phyloP scores from a whole-genome alignment of 768 basidiomycete species.

The Suillus ampliporus region DNA sequence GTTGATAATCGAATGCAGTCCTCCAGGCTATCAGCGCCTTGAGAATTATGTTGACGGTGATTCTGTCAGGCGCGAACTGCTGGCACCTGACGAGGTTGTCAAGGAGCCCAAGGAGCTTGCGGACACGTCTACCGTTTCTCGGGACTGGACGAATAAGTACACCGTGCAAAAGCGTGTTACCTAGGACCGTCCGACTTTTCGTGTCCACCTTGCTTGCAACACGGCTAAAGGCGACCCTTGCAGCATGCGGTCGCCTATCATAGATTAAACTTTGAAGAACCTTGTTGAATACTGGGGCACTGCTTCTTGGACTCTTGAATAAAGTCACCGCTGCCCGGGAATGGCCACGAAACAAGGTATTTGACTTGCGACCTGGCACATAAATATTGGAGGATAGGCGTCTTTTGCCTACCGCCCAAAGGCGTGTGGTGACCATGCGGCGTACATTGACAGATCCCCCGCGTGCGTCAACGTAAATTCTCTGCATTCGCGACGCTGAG shows the following conservation, averaged over 20 bases:
- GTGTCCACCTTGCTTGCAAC: slow-evolving; percentile 35
- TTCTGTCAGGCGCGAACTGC: slow-evolving; percentile 64
- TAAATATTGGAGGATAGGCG: not conserved
- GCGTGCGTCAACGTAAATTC: not conserved
- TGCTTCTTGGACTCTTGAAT: slow-evolving; percentile 16
- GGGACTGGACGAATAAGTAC: slow-evolving; percentile 37
- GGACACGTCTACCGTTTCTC: slow-evolving; percentile 52
- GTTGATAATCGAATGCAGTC: slow-evolving; percentile 44
- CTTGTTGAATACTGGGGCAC: slow-evolving; percentile 26
- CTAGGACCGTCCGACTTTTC: slow-evolving; percentile 47
- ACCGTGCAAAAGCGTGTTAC: slow-evolving; percentile 63
- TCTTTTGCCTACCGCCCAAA: not conserved
- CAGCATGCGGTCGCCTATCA: slow-evolving; percentile 49
- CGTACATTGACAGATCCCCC: not conserved
- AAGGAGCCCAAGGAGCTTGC: slow-evolving; percentile 46
- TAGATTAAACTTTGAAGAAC: slow-evolving; percentile 39
- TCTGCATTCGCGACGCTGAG: slow-evolving; percentile 19
- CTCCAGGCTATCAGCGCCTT: slow-evolving; percentile 64
- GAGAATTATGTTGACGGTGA: slow-evolving; percentile 73
- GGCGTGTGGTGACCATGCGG: not conserved
- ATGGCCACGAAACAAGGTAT: not conserved
- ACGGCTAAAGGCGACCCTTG: slow-evolving; percentile 46
- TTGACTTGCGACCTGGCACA: not conserved
- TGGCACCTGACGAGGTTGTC: slow-evolving; percentile 48
- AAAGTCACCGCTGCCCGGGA: not conserved